Evolutionary conservation across 2,329 filamentous ascomycete genomes (phyloP).

Genomic region (Nemania sp.): DNA sequence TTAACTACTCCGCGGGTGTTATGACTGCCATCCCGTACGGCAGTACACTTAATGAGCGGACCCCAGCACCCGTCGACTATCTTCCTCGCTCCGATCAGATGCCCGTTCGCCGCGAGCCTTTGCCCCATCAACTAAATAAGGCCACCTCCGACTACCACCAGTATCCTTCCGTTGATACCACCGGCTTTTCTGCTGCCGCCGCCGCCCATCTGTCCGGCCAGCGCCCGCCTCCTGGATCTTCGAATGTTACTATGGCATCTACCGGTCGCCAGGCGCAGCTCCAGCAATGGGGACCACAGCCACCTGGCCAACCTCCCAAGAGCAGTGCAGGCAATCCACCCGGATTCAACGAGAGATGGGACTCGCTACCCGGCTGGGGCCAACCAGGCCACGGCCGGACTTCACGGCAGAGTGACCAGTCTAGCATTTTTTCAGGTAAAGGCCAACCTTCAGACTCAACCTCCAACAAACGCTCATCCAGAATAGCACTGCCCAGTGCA

Average conservation of each 20-base stretch:
- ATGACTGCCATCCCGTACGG: constrained; percentile 91
- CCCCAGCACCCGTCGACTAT: constrained; percentile 74
- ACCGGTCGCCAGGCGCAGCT: constrained; percentile 73
- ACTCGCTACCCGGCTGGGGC: constrained; percentile 50
- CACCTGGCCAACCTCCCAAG: constrained; percentile 39
- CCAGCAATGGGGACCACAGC: constrained; percentile 72
- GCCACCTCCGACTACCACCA: constrained; percentile 81
- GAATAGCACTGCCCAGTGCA: constrained; percentile 56
- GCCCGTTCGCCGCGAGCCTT: constrained; percentile 68
- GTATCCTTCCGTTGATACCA: constrained; percentile 74
- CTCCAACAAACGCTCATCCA: constrained; percentile 52
- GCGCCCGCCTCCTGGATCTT: constrained; percentile 60
- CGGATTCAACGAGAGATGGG: constrained; percentile 64
- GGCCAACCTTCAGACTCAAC: constrained; percentile 48
- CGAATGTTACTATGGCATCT: constrained; percentile 72
- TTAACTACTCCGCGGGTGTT: constrained; percentile 78
- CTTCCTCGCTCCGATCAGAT: constrained; percentile 69
- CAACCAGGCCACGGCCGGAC: constrained; percentile 33
- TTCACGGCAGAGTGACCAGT: constrained; percentile 51
- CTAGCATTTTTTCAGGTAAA: constrained; percentile 63
- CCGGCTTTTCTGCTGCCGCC: constrained; percentile 54
- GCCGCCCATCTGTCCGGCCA: constrained; percentile 64
- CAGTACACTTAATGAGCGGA: constrained; percentile 67
- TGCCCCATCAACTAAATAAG: constrained; percentile 84
- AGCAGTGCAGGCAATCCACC: constrained; percentile 57